A percentile compares a stretch with the other conserved stretches of the same genome.
Conservation (phyloP, 148 eudicot genomes). For the Camellia lanceoleosa region DNA sequence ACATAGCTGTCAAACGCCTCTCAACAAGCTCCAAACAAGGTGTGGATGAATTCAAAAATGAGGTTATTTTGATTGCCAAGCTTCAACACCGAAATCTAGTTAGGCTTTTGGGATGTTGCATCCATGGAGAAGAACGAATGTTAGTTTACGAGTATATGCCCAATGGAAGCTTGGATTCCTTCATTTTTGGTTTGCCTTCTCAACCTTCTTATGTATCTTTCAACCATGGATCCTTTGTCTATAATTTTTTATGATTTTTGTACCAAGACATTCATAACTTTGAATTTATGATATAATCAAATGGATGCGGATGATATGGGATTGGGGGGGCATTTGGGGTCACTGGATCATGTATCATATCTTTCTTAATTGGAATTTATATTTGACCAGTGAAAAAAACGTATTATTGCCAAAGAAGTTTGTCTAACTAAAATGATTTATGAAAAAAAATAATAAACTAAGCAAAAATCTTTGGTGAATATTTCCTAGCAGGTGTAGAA, state of each 20-base stretch:
- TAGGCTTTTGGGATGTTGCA: slow-evolving; percentile 19
- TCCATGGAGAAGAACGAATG: slow-evolving; percentile 10
- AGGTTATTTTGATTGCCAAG: slow-evolving; percentile 15
- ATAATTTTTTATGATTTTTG: too few species aligned
- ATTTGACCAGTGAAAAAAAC: neutral
- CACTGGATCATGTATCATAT: too few species aligned
- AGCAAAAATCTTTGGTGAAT: neutral
- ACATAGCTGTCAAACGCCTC: slow-evolving; percentile 10
- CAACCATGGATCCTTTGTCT: too few species aligned
- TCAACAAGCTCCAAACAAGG: slow-evolving; percentile 11
- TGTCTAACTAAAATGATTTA: neutral
- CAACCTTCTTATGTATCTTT: neutral
- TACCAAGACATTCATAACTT: too few species aligned
- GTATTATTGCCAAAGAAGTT: neutral
- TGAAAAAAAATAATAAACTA: neutral
- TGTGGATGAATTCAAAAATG: slow-evolving; percentile 16
- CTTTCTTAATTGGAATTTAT: neutral
- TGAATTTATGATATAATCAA: too few species aligned
- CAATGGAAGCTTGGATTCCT: slow-evolving; percentile 13
- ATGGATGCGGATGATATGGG: too few species aligned
- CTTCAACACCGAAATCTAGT: slow-evolving; percentile 20
- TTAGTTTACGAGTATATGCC: slow-evolving; percentile 13
- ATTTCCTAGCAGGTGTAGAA: neutral
- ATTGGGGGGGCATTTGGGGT: too few species aligned
- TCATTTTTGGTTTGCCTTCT: slow-evolving; percentile 13